phyloP scores from a whole-genome alignment of 148 eudicot genomes.

The Nepenthes mirabilis region DNA sequence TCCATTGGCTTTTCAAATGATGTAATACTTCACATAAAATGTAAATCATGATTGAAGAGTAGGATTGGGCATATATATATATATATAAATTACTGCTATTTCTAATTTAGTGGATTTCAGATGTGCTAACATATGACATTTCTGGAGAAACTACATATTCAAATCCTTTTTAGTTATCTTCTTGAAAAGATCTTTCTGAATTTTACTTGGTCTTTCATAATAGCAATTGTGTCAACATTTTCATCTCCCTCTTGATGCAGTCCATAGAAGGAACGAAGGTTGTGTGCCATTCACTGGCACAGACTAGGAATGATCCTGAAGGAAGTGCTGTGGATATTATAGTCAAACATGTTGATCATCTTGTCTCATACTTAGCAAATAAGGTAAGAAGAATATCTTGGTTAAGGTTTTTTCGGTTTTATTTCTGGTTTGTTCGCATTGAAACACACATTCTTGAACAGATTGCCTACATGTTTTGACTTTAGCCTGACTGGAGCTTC shows the following conservation, averaged over 20 bases:
- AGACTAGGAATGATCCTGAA: constrained; percentile 63
- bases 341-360: constrained; percentile 75
- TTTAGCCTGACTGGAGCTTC: constrained; percentile 85
- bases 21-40: too few species aligned
- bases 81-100: too few species aligned
- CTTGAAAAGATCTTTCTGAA: too few species aligned
- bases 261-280: constrained; percentile 97
- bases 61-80: too few species aligned
- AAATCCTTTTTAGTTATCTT: too few species aligned
- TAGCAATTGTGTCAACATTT: not conserved
- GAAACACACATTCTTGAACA: constrained; percentile 8
- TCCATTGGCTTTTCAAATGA: too few species aligned
- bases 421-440: not conserved
- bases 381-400: not conserved
- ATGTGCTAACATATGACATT: too few species aligned
- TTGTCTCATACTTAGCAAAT: constrained; percentile 32
- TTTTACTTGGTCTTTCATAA: too few species aligned
- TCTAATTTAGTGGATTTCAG: too few species aligned
- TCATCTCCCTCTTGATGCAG: constrained; percentile 22
- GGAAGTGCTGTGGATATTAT: constrained; percentile 63
- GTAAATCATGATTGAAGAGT: too few species aligned
- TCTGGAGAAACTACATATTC: too few species aligned
- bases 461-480: constrained; percentile 91
- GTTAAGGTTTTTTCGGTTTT: not conserved
- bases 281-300: constrained; percentile 75